Conservation (phyloP, 2,329 filamentous ascomycete genomes). For the Aureobasidium sp. region DNA sequence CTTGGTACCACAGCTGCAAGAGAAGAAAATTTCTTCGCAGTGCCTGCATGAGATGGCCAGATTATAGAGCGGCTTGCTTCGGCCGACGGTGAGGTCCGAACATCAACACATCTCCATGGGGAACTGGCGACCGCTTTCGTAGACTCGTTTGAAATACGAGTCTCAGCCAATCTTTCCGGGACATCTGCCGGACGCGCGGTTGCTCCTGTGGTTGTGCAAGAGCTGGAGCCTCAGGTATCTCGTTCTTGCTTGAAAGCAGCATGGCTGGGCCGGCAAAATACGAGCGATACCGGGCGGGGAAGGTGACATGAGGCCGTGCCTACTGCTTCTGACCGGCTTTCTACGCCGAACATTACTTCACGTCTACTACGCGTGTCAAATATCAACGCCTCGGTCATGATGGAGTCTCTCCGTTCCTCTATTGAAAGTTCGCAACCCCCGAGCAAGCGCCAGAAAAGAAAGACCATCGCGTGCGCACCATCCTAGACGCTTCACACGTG, state of each 20-base stretch:
- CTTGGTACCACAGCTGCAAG: neutral
- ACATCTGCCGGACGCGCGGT: neutral
- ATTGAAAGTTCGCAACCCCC: neutral
- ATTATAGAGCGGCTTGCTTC: neutral
- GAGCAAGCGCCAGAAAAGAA: constrained; percentile 9
- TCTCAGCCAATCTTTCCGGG: neutral
- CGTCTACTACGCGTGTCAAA: neutral
- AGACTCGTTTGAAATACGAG: neutral
- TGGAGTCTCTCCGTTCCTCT: constrained; percentile 21
- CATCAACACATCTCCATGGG: neutral
- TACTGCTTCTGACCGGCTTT: constrained; percentile 1
- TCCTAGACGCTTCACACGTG: neutral
- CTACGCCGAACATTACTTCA: neutral
- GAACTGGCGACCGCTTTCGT: neutral
- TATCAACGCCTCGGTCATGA: neutral
- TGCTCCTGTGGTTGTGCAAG: neutral
- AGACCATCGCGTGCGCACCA: constrained; percentile 11
- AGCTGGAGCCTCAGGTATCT: neutral
- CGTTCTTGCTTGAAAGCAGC: neutral
- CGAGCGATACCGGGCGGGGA: neutral
- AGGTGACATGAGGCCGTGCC: neutral
- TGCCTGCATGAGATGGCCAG: neutral
- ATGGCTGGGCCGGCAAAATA: neutral
- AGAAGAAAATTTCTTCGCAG: neutral
- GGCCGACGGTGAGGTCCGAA: neutral